These are phyloP conservation scores for Ophiostoma pallidulum DNA, from an alignment of 2,329 filamentous ascomycete species.

Conservation along the genomic window DNA sequence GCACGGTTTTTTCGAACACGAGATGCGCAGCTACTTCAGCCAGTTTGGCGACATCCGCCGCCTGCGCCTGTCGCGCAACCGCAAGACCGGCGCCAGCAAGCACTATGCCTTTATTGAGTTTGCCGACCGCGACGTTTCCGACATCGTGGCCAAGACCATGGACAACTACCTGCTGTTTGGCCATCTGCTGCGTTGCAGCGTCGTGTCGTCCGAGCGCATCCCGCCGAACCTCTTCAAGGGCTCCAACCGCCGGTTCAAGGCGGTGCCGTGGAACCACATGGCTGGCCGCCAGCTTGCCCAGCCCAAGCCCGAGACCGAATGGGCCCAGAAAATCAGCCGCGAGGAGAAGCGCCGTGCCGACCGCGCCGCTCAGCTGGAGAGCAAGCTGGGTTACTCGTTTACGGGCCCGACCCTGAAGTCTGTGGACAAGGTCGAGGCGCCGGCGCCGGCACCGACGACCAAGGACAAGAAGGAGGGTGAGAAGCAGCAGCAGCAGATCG, in stretches of 20 bases:
- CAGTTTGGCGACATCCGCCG: conserved; percentile 80
- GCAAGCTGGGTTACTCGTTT: conserved; percentile 69
- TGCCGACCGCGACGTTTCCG: conserved; percentile 62
- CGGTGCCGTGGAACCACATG: conserved; percentile 77
- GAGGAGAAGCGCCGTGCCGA: conserved; percentile 61
- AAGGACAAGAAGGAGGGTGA: conserved; percentile 20
- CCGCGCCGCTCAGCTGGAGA: conserved; percentile 67
- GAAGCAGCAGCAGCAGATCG: background rate
- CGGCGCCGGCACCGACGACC: conserved; percentile 25
- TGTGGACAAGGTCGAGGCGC: conserved; percentile 30
- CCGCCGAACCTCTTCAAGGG: conserved; percentile 82
- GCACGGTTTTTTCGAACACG: conserved; percentile 85
- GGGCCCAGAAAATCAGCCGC: conserved; percentile 63
- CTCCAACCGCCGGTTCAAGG: conserved; percentile 80
- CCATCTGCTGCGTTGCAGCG: conserved; percentile 73
- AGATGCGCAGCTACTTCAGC: conserved; percentile 87
- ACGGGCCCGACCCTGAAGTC: conserved; percentile 62
- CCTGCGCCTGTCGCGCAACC: conserved; percentile 82
- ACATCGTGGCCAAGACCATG: conserved; percentile 92
- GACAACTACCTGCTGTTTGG: conserved; percentile 94
- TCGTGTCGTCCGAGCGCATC: conserved; percentile 63
- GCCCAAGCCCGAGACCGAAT: conserved; percentile 63
- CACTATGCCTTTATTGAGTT: conserved; percentile 97
- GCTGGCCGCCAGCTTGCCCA: conserved; percentile 65
- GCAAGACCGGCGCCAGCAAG: conserved; percentile 80